These are phyloP conservation scores for Microcos paniculata DNA, from an alignment of 345 rosid genomes.

Conservation along the genomic window DNA sequence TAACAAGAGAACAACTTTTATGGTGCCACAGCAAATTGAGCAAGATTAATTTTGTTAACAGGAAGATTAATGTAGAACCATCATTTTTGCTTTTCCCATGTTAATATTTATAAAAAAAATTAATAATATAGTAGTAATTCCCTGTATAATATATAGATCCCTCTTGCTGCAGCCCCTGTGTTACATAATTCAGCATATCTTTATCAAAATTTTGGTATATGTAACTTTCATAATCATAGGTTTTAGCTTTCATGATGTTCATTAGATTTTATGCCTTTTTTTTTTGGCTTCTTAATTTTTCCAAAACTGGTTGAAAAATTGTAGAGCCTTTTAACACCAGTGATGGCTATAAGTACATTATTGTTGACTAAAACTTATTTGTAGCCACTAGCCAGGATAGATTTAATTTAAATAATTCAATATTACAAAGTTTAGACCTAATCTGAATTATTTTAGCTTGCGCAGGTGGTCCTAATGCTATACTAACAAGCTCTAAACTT, in stretches of 20 bases:
- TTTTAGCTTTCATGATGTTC: not conserved
- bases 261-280: not conserved
- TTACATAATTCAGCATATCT: not conserved
- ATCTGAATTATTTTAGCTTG: too few relatives aligned
- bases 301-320: not conserved
- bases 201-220: not conserved
- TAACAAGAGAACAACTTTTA: slow-evolving; percentile 66
- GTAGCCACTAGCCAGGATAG: too few relatives aligned
- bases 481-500: too few relatives aligned
- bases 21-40: slow-evolving; percentile 77
- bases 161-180: not conserved
- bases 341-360: too few relatives aligned
- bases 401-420: too few relatives aligned
- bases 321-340: too few relatives aligned
- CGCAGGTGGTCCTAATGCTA: too few relatives aligned
- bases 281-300: not conserved
- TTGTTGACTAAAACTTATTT: too few relatives aligned
- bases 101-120: slow-evolving; percentile 17
- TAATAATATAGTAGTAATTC: not conserved
- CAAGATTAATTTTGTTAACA: slow-evolving; percentile 59
- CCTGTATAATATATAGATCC: not conserved
- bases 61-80: slow-evolving; percentile 74
- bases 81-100: slow-evolving; percentile 79
- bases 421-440: too few relatives aligned
- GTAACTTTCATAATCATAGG: not conserved